Evolutionary conservation across 1,284 basidiomycete genomes (phyloP).

Genomic region (Naganishia cerealis): DNA sequence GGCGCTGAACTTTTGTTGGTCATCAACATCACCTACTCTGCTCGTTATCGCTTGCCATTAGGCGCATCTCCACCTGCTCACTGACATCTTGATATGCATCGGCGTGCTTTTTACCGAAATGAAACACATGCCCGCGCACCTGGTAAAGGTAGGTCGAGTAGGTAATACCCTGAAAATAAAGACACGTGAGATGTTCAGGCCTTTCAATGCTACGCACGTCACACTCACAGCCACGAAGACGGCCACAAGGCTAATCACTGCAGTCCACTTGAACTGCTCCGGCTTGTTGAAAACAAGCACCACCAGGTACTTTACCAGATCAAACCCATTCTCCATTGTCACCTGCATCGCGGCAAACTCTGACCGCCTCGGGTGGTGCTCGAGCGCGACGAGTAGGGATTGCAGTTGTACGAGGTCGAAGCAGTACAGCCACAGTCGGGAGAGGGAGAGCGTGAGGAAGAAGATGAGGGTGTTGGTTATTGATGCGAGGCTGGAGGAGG

Average conservation of each 20-base stretch:
- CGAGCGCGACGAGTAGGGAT: slow-evolving; percentile 51
- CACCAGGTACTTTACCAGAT: slow-evolving; percentile 50
- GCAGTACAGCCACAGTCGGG: slow-evolving; percentile 55
- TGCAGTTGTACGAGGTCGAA: slow-evolving; percentile 57
- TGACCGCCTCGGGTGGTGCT: slow-evolving; percentile 51
- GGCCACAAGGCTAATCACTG: slow-evolving; percentile 49
- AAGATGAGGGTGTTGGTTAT: slow-evolving; percentile 31
- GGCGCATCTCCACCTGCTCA: slow-evolving; percentile 5
- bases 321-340: slow-evolving; percentile 52
- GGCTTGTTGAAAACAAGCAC: slow-evolving; percentile 43
- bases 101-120: slow-evolving; percentile 36
- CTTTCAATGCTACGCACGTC: background rate
- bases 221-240: slow-evolving; percentile 43
- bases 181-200: background rate
- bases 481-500: slow-evolving; percentile 2
- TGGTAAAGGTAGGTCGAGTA: slow-evolving; percentile 41
- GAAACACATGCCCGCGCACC: slow-evolving; percentile 47
- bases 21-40: background rate
- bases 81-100: background rate
- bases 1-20: too few species aligned
- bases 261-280: slow-evolving; percentile 48
- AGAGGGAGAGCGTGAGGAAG: slow-evolving; percentile 41
- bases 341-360: slow-evolving; percentile 53
- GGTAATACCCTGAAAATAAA: slow-evolving; percentile 2
- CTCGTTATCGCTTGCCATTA: background rate